Conservation (phyloP, 2,329 filamentous ascomycete species). For the Grosmannia clavigera region DNA sequence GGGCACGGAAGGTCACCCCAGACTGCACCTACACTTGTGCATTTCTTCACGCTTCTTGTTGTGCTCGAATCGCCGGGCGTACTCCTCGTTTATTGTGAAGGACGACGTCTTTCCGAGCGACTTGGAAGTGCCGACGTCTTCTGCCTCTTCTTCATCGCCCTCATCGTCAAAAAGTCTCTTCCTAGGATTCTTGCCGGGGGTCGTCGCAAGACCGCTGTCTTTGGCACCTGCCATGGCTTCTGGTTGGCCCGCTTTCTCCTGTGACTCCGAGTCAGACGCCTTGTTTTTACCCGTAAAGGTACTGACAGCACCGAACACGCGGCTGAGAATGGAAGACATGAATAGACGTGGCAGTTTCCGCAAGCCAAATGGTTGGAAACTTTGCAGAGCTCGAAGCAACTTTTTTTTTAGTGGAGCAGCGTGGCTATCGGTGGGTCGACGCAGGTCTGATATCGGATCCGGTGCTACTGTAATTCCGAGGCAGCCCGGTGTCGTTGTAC, state of each 20-base stretch:
- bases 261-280: background rate
- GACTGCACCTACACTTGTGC: constrained; percentile 44
- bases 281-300: background rate
- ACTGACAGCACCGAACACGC: background rate
- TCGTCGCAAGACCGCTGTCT: background rate
- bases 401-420: constrained; percentile 17
- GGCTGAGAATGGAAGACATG: constrained; percentile 2
- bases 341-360: background rate
- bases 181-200: constrained; percentile 18
- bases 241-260: background rate
- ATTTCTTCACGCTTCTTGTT: constrained; percentile 94
- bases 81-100: constrained; percentile 84
- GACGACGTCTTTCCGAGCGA: constrained; percentile 20
- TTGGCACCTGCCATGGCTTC: background rate
- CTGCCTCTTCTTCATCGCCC: constrained; percentile 27
- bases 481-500: background rate
- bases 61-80: constrained; percentile 79
- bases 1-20: too few species aligned
- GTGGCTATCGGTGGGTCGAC: background rate
- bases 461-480: background rate
- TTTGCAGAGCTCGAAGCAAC: background rate
- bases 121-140: constrained; percentile 15
- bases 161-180: constrained; percentile 43
- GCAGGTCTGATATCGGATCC: background rate
- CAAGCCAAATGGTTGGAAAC: background rate